phyloP scores from a whole-genome alignment of 2,329 filamentous ascomycete species.

The Chaetomiaceae sp. region DNA sequence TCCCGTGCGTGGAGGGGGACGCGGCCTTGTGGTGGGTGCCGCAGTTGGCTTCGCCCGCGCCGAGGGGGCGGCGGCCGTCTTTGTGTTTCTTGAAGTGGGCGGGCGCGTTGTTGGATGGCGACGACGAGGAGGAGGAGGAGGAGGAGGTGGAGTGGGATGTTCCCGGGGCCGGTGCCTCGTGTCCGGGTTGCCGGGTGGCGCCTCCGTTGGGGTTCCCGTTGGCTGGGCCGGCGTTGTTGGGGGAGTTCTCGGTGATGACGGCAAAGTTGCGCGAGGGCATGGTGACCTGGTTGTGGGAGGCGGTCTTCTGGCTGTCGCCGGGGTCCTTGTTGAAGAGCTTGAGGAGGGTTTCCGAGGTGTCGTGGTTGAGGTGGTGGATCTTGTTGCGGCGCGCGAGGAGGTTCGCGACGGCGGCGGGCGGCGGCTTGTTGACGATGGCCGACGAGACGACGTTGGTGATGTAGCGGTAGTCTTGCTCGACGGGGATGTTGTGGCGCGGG shows the following conservation, averaged over 20 bases:
- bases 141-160: background rate
- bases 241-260: constrained; percentile 83
- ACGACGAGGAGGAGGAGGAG: background rate
- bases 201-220: background rate
- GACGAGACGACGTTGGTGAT: constrained; percentile 94
- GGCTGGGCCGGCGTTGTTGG: constrained; percentile 36
- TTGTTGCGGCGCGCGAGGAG: constrained; percentile 87
- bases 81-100: constrained; percentile 32
- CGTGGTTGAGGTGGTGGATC: constrained; percentile 61
- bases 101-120: background rate
- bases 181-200: background rate
- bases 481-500: constrained; percentile 69
- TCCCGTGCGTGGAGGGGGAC: constrained; percentile 47
- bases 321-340: constrained; percentile 90
- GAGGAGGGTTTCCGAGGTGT: constrained; percentile 90
- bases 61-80: constrained; percentile 67
- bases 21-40: constrained; percentile 66
- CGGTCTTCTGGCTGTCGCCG: constrained; percentile 69
- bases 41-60: constrained; percentile 70
- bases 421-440: constrained; percentile 92
- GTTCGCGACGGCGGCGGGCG: constrained; percentile 82
- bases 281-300: constrained; percentile 73
- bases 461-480: constrained; percentile 82
- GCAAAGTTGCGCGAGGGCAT: constrained; percentile 95
- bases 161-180: background rate